These are phyloP conservation scores for Helenozyma baotianmanensis DNA, from an alignment of 805 yeast species.

Conservation along the genomic window DNA sequence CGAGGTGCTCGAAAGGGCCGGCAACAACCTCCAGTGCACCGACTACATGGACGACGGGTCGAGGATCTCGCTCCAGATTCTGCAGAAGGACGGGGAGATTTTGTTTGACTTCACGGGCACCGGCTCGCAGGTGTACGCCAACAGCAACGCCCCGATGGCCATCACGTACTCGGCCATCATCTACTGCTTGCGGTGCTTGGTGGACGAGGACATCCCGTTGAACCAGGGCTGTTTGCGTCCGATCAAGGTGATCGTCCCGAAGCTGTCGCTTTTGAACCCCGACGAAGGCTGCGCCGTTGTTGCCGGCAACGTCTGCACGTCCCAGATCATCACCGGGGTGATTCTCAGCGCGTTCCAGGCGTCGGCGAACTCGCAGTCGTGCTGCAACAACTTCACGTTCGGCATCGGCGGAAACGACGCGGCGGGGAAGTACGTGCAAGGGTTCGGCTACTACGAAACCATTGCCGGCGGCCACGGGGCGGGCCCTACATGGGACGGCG, in stretches of 20 bases:
- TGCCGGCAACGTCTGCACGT: constrained; percentile 86
- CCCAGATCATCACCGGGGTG: constrained; percentile 89
- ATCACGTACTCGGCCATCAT: constrained; percentile 85
- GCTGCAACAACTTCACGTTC: constrained; percentile 90
- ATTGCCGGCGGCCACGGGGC: constrained; percentile 19
- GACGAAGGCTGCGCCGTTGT: constrained; percentile 87
- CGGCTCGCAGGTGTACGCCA: constrained; percentile 82
- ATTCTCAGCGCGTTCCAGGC: constrained; percentile 81
- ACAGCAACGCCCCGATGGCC: constrained; percentile 89
- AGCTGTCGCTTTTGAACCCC: constrained; percentile 55
- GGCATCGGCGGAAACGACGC: constrained; percentile 61
- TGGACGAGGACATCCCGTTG: constrained; percentile 82
- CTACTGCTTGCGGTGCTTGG: constrained; percentile 80
- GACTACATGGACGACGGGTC: constrained; percentile 85
- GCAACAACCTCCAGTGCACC: constrained; percentile 13
- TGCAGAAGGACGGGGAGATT: constrained; percentile 47
- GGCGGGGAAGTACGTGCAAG: constrained; percentile 27
- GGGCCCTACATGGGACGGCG: constrained; percentile 18
- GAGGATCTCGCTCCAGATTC: constrained; percentile 51
- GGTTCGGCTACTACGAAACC: constrained; percentile 19
- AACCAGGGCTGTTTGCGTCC: constrained; percentile 92
- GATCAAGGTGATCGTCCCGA: constrained; percentile 49
- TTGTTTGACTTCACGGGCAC: constrained; percentile 83
- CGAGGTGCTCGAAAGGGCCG: constrained; percentile 16
- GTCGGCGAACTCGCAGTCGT: constrained; percentile 95